These are phyloP conservation scores for Naganishia vaughanmartiniae DNA, from an alignment of 768 basidiomycete species.

Conservation along the genomic window DNA sequence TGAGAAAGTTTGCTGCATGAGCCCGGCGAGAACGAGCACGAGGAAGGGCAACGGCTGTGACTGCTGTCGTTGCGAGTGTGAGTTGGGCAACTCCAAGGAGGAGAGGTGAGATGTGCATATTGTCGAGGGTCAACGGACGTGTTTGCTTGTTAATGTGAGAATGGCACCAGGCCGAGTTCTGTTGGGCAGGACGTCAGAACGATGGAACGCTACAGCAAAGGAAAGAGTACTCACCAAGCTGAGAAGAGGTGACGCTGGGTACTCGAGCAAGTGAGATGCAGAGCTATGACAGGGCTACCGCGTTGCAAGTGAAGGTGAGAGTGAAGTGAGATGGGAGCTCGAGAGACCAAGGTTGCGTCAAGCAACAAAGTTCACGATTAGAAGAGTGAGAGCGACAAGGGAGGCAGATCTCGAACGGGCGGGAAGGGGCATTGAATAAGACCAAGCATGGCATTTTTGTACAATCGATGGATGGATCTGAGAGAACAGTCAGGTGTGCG, in stretches of 20 bases:
- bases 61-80: slow-evolving; percentile 10
- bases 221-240: neutral
- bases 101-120: slow-evolving; percentile 17
- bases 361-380: slow-evolving; percentile 13
- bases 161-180: slow-evolving; percentile 19
- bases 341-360: slow-evolving; percentile 16
- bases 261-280: neutral
- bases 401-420: no score
- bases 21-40: slow-evolving; percentile 1
- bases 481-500: neutral
- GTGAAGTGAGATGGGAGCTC: neutral
- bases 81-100: slow-evolving; percentile 10
- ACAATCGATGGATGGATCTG: neutral
- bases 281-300: slow-evolving; percentile 19
- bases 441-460: neutral
- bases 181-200: neutral
- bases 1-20: neutral
- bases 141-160: neutral
- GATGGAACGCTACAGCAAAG: neutral
- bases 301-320: neutral
- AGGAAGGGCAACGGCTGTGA: slow-evolving; percentile 14
- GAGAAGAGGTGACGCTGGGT: neutral
- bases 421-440: neutral
- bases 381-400: neutral
- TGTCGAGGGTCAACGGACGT: neutral